Conservation (phyloP, 306 rosid genomes). For the Sicyos baderoa region DNA sequence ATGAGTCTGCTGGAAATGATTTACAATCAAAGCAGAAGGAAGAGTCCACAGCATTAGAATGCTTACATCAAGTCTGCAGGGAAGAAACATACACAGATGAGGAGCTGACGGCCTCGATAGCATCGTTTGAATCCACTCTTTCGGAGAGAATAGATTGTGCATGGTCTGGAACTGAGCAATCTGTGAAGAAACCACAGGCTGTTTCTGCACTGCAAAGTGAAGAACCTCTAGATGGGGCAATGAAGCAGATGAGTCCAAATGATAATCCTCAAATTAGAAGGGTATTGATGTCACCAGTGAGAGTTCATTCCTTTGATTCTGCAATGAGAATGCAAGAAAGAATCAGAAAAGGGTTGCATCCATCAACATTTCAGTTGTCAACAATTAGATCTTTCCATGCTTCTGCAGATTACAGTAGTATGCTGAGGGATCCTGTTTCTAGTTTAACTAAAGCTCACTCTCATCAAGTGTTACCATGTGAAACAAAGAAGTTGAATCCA, state of each 20-base stretch:
- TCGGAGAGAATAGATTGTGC: slow-evolving; percentile 94
- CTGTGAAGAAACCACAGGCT: slow-evolving; percentile 28
- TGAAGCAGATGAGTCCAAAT: slow-evolving; percentile 24
- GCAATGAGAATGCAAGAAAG: slow-evolving; percentile 58
- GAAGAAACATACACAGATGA: slow-evolving; percentile 44
- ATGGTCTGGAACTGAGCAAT: slow-evolving; percentile 80
- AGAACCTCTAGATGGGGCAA: slow-evolving; percentile 30
- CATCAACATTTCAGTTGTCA: slow-evolving; percentile 47
- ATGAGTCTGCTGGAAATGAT: slow-evolving; percentile 19
- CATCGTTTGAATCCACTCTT: slow-evolving; percentile 49
- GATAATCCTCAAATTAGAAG: slow-evolving; percentile 45
- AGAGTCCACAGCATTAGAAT: slow-evolving; percentile 28
- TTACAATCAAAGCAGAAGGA: neutral
- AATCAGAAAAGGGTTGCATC: slow-evolving; percentile 43
- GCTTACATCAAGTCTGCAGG: slow-evolving; percentile 24
- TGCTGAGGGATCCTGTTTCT: slow-evolving; percentile 78
- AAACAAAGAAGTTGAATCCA: slow-evolving; percentile 54
- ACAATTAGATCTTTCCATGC: slow-evolving; percentile 73
- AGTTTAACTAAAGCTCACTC: slow-evolving; percentile 36
- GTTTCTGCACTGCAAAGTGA: slow-evolving; percentile 25
- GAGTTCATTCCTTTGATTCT: slow-evolving; percentile 92
- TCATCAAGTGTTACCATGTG: slow-evolving; percentile 59
- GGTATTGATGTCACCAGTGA: slow-evolving; percentile 36
- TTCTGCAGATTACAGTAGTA: slow-evolving; percentile 67
- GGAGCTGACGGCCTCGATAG: slow-evolving; percentile 26